These are phyloP conservation scores for Flaveria ramosissima DNA, from an alignment of 129 eudicot species.

Conservation along the genomic window DNA sequence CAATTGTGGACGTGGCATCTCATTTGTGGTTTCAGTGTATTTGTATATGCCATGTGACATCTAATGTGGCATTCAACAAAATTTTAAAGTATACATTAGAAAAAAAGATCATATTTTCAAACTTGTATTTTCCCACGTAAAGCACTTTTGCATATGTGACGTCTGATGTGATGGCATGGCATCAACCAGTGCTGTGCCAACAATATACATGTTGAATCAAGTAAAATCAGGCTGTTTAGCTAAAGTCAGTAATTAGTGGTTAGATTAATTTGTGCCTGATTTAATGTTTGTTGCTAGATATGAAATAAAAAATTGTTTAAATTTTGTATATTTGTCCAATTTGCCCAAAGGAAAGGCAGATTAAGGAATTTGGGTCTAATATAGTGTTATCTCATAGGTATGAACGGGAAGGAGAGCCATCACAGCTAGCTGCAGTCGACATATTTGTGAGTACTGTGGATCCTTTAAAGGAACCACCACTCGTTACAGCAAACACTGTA, in stretches of 20 bases:
- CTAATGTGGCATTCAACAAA: neutral
- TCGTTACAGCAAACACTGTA: conserved; percentile 97
- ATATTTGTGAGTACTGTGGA: conserved; percentile 99
- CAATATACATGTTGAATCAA: neutral
- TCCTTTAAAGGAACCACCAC: conserved; percentile 99
- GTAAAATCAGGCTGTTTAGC: neutral
- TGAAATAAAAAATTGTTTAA: neutral
- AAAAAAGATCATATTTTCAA: neutral
- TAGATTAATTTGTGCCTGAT: neutral
- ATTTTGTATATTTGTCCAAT: neutral
- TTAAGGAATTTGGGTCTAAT: conserved; percentile 15
- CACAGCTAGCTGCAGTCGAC: conserved; percentile 97
- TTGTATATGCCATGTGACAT: conserved; percentile 1
- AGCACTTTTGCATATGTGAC: neutral
- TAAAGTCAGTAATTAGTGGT: neutral
- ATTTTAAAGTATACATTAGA: neutral
- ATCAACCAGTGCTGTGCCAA: neutral
- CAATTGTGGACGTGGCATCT: neutral
- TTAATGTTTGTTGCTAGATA: neutral
- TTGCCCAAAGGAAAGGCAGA: neutral
- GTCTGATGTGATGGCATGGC: neutral
- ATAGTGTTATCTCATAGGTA: conserved; percentile 51
- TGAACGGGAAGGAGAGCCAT: conserved; percentile 98
- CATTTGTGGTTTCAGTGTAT: neutral
- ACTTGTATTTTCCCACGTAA: neutral